phyloP scores from a whole-genome alignment of 495 filamentous ascomycete genomes.

The Xylaria scruposa region DNA sequence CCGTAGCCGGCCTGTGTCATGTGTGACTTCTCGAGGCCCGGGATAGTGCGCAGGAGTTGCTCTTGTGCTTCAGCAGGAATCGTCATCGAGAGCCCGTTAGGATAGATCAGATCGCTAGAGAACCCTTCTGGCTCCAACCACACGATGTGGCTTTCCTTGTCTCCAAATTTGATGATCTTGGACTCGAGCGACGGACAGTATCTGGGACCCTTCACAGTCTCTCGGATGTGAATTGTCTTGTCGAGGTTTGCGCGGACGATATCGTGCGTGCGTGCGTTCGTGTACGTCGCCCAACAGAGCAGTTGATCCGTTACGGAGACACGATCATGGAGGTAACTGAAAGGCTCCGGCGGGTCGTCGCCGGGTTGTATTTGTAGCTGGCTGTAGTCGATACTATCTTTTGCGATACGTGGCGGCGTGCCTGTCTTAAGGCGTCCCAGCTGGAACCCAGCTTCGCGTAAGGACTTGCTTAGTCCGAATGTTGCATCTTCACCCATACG shows the following conservation, averaged over 20 bases:
- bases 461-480: conserved; percentile 89
- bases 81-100: conserved; percentile 97
- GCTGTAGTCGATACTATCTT: conserved; percentile 80
- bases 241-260: conserved; percentile 86
- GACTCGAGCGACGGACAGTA: conserved; percentile 97
- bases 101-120: conserved; percentile 88
- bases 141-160: conserved; percentile 81
- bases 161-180: conserved; percentile 86
- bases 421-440: conserved; percentile 94
- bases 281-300: conserved; percentile 81
- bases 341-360: conserved; percentile 86
- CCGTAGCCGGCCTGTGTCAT: conserved; percentile 98
- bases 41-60: conserved; percentile 80
- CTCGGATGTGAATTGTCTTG: conserved; percentile 93
- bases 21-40: conserved; percentile 82
- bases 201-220: conserved; percentile 90
- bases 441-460: conserved; percentile 88
- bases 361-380: conserved; percentile 74
- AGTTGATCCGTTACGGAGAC: conserved; percentile 84
- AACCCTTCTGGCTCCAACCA: conserved; percentile 99
- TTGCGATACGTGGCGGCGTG: conserved; percentile 87
- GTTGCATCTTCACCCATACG: conserved; percentile 95
- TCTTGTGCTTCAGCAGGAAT: conserved; percentile 86
- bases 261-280: conserved; percentile 81
- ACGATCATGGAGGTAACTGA: conserved; percentile 83